Base-by-base conservation (phyloP, 495 filamentous ascomycete species). In the Physcia stellaris region DNA sequence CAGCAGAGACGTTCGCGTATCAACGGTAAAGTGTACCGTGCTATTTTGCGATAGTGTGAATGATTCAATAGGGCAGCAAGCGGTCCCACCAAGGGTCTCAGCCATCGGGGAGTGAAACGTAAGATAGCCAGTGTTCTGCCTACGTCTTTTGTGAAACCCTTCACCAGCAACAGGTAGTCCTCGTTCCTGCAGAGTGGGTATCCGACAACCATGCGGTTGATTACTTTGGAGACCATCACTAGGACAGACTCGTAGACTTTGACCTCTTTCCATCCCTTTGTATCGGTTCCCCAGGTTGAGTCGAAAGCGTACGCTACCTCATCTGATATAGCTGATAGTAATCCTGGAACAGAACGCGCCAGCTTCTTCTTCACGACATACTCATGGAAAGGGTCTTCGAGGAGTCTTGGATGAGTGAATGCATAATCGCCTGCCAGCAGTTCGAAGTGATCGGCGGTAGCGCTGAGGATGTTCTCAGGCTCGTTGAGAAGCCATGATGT, bases 191-290 rank as follows among this genome's bases (percentile, higher is more conserved):
- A 62, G 4, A 66, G 39, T 2, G 57, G 53, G n/a, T 50, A 29
- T 1, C 62, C 63, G 18, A 66, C 47, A 12, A 59, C 58, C 42
- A 62, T 60, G 9, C 61, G 54, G 39, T 54, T 61, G 6, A 55
- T 40, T 4, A 47, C 50, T 15, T 53, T 53, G 1, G 52, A 51
- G 6, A 66, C 51, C 15, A 64, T 43, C 35, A 45, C 38, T 32
- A 51, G 41, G 22, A 61, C 47, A 11, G 50, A 50, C 10, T 58
- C 41, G 24, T 52, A 40, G 11, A 67, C 27, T 18, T 48, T 36
- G 29, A 62, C 40, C 2, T 48, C 41, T 29, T 39, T 54, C 53
- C 53, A 60, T 9, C 46, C 18, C n/a, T 46, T 24, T 1, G 43
- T 49, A 27, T 59, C 51, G 5, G 29, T 44, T 1, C 57, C 59